Conservation (phyloP, 192 early-diverging fungal genomes). For the Haplosporangium gracile region DNA sequence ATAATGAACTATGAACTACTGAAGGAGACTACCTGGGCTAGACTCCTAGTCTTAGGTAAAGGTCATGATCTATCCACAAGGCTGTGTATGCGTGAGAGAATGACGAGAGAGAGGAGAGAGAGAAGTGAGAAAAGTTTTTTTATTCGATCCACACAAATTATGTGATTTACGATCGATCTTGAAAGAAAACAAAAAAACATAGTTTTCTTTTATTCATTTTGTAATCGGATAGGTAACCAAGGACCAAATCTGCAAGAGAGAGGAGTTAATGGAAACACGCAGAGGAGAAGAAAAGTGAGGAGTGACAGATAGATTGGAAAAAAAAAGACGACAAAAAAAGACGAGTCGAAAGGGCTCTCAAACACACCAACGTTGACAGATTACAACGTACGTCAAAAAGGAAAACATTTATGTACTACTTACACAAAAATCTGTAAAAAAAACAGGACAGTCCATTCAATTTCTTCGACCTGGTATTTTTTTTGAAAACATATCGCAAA, state of each 20-base stretch:
- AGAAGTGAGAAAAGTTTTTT: neutral
- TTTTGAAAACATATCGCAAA: no score
- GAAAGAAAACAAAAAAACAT: neutral
- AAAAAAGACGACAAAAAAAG: neutral
- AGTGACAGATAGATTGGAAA: neutral
- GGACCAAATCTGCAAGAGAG: neutral
- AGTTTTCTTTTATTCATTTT: no score
- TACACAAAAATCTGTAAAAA: neutral
- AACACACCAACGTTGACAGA: neutral
- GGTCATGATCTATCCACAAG: no score
- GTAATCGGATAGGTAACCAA: neutral
- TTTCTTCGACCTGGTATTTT: no score
- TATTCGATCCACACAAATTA: neutral
- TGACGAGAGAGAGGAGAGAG: neutral
- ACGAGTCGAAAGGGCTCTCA: constrained; percentile 5
- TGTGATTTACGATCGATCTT: constrained; percentile 1
- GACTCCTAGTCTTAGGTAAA: neutral
- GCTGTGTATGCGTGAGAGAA: neutral
- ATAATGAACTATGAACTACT: neutral
- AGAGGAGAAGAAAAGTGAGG: neutral
- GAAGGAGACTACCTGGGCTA: neutral
- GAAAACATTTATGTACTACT: neutral
- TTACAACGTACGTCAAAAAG: neutral
- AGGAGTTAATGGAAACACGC: neutral
- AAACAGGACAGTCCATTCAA: no score